These are phyloP conservation scores for Casuarina equisetifolia DNA, from an alignment of 306 rosid genomes.

Conservation along the genomic window DNA sequence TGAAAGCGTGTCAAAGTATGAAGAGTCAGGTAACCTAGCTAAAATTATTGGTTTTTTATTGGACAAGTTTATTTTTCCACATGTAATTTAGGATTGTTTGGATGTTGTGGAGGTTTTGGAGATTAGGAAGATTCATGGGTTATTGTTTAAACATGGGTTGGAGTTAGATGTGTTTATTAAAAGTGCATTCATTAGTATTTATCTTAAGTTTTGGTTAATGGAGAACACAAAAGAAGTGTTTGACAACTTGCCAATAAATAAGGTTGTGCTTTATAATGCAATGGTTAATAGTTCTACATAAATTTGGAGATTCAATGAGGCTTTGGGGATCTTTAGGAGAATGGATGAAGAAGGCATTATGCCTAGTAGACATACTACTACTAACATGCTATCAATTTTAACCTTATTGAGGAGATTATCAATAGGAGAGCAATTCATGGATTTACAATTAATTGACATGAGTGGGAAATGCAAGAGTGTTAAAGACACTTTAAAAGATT, in stretches of 20 bases:
- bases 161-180: conserved; percentile 76
- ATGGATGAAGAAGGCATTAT: conserved; percentile 55
- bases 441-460: conserved; percentile 49
- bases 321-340: conserved; percentile 56
- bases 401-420: conserved; percentile 49
- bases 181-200: conserved; percentile 74
- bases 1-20: conserved; percentile 97
- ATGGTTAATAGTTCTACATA: conserved; percentile 73
- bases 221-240: conserved; percentile 64
- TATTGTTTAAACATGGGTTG: conserved; percentile 67
- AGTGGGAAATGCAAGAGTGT: too few species aligned
- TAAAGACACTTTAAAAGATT: too few species aligned
- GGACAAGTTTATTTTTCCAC: conserved; percentile 71
- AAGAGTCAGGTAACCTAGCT: too few species aligned
- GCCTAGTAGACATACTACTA: conserved; percentile 57
- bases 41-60: conserved; percentile 64
- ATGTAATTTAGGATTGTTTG: conserved; percentile 62
- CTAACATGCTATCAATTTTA: conserved; percentile 66
- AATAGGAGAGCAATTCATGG: conserved; percentile 70
- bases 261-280: conserved; percentile 83
- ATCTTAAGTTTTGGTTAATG: conserved; percentile 50
- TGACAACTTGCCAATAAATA: conserved; percentile 61
- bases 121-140: conserved; percentile 69
- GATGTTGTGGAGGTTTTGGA: conserved; percentile 34
- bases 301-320: conserved; percentile 65